Base-by-base conservation (phyloP, 2,329 filamentous ascomycete species). In the Alternaria triticina region DNA sequence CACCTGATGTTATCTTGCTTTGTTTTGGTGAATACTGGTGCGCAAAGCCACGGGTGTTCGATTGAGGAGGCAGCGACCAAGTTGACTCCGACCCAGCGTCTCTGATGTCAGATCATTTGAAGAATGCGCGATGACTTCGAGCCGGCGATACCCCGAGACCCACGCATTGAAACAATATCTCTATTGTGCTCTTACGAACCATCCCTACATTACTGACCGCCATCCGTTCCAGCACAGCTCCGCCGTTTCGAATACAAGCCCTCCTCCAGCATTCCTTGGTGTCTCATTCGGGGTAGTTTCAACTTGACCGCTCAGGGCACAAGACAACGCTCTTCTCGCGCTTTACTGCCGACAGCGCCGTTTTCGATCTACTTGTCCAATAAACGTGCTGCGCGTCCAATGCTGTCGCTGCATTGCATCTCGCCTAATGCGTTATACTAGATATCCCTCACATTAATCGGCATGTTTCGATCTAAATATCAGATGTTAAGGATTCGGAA, bases 341-440 rank as follows among this genome's bases (percentile, higher is more conserved):
- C 30, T 36, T 2, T 36, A 36, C 30, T n/a, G 30, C 13, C 30
- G 30, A 2, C 8, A 7, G 30, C 13, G 30, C 30, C 30, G 2
- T 36, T 0, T 3, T 36, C 30, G 15, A 36, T 36, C 6, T 36
- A 33, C 13, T 36, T 36, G 7, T 2, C 1, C 7, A 9, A 36
- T n/a, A 4, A 4, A n/a, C 7, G 7, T 36, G 13, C 13, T 36
- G 13, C 0, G 30, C 1, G 13, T 2, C 15, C 13, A n/a, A 3
- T 36, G 13, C 30, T 36, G 13, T 36, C 13, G 2, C 1, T 36
- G 30, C 13, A n/a, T 36, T 36, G 30, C 30, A 4, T 6, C 30
- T 4, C 3, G 6, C 3, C 30, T 5, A 7, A 36, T 36, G 2
- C 30, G 0, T 6, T 0, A 33, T 15, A 15, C 30, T 4, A 1